Base-by-base conservation (phyloP, 208 protist genomes). In the Trypanosoma platydactyli region DNA sequence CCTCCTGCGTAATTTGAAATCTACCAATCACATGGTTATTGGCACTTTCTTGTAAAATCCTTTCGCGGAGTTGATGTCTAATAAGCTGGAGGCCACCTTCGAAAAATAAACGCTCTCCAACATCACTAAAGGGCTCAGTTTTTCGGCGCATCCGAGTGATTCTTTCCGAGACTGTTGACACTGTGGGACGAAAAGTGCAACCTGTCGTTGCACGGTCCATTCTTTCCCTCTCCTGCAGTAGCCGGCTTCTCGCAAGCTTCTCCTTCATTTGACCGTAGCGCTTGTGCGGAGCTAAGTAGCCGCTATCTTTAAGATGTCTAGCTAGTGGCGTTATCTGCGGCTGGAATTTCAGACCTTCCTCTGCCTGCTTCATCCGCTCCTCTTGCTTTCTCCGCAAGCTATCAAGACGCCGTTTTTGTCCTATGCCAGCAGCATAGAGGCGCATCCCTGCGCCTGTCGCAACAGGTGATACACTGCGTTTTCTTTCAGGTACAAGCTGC, bases 1-100 rank as follows among this genome's bases (percentile, higher is more conserved):
- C 57, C 3, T 52, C 54, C 9, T 24, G 30, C 5, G 79, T 74
- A 16, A 94, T 78, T 12, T 64, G 49, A 58, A 84, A 65, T 0
- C 60, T 71, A 53, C 88, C 84, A n/a, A 94, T 73, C 3, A 83
- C 67, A 27, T 60, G 22, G 20, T 58, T 51, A 51, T 74, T 71
- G 13, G 51, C 71, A 0, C 15, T 25, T 7, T 76, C 59, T 60
- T 79, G 72, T 24, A 76, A 71, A 30, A 82, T 60, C 15, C 77
- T 80, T 52, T 75, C 70, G 1, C 86, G 79, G 5, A 95, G 77
- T 61, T 95, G 89, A 67, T 87, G 84, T 20, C 89, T 77, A 51
- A 95, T 75, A 56, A 90, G 77, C 7, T 79, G 77, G 62, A 81
- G 73, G 1, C 81, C 87, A 12, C 89, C 86, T 18, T 95, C 89